Evolutionary conservation across 1,284 basidiomycete genomes (phyloP).

Genomic region (Ganoderma meredithae): DNA sequence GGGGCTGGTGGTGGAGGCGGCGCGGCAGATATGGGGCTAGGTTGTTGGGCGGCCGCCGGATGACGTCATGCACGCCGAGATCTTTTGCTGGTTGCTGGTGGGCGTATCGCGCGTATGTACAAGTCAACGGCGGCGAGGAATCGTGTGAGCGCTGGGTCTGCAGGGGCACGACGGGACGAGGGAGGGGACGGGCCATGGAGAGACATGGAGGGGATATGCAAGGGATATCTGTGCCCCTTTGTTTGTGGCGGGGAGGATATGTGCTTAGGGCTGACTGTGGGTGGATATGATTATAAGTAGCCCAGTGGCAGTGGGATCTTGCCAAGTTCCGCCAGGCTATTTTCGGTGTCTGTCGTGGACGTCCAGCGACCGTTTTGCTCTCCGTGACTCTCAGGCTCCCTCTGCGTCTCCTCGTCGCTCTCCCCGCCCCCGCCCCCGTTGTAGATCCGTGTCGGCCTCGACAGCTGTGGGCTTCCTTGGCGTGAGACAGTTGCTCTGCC

Average conservation of each 20-base stretch:
- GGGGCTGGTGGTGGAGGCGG: slow-evolving; percentile 55
- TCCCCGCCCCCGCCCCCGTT: slow-evolving; percentile 10
- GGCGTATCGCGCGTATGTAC: background rate
- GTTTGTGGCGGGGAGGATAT: background rate
- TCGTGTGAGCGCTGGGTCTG: background rate
- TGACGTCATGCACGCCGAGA: background rate
- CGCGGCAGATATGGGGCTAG: slow-evolving; percentile 56
- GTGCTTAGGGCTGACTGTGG: slow-evolving; percentile 1
- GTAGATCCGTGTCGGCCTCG: background rate
- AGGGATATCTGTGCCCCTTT: background rate
- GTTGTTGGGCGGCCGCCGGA: background rate
- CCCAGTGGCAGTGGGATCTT: background rate
- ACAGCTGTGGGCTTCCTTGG: slow-evolving; percentile 33
- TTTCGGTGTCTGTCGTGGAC: background rate
- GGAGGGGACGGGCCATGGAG: background rate
- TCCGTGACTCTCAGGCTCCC: slow-evolving; percentile 8
- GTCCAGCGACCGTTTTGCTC: slow-evolving; percentile 18
- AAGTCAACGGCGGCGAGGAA: background rate
- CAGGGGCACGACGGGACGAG: background rate
- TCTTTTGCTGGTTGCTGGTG: background rate
- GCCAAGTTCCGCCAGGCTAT: background rate
- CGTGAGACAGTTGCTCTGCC: slow-evolving; percentile 36
- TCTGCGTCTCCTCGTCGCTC: slow-evolving; percentile 5
- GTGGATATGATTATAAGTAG: background rate
- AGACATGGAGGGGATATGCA: background rate